Evolutionary conservation across 139 green algal genomes (phyloP), one percentile per base, ranked within the genome.

Genomic region (Tetradesmus obliquus): DNA sequence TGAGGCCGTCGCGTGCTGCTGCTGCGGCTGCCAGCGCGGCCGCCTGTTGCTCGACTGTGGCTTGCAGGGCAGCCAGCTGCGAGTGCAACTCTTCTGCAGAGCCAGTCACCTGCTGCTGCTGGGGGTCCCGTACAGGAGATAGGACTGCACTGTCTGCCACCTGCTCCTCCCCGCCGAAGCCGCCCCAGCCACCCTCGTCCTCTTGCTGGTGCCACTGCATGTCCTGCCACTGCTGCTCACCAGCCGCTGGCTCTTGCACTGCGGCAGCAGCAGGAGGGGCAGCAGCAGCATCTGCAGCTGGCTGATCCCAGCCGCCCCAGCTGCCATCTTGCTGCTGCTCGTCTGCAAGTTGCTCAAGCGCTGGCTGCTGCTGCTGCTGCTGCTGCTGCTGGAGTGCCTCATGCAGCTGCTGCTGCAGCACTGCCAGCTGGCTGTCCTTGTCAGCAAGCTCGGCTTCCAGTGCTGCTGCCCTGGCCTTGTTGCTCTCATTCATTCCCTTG

Each of bases 371-470:
- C 83, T 86, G 81, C 51, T 88, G 83, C 83, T 86, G 81, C 51
- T 88, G 83, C 22, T 76, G 69, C 86, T 90, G 58, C 71, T 84
- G 76, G 8, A 57, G 51, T 3, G 69, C 53, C 3, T 72, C 24
- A 22, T 82, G 17, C 62, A 82, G 85, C 85, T 89, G 85, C 85
- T 89, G 85, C 51, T 89, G 85, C 60, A 89, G 32, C 13, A 10
- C 13, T 9, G 58, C 84, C n/a, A 79, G 32, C 22, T 88, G 22
- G 13, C 24, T 54, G 17, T 88, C n/a, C 13, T 58, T 55, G 12
- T 82, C 62, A 66, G 85, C 66, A 8, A 62, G 3, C 24, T 88
- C 32, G 2, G 22, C 84, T 60, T 88, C 84, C 2, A 79, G n/a
- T 55, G 55, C 84, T 60, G 84, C 57, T 88, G 57, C 57, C 15